Base-by-base conservation (phyloP, 1,139 yeast genomes). In the Saccharomyces hybrid region DNA sequence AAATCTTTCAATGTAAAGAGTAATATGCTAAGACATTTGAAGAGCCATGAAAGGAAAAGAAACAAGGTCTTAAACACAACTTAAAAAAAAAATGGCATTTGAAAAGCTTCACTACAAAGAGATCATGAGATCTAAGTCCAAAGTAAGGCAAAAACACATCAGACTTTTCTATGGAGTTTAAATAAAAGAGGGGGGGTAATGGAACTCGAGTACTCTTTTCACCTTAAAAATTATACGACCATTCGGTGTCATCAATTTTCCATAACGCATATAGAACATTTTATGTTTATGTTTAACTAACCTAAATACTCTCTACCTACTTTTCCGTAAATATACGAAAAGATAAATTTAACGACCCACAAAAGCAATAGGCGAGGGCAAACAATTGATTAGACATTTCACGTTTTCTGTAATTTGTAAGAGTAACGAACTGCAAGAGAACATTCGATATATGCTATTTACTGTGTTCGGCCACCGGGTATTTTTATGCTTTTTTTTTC, bases 11-110 rank as follows among this genome's bases (percentile, higher is more conserved):
- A 84, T 42, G 96, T 89, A 19, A 82, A 88, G 60, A 83, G 90
- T 49, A 89, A 89, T 69, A 80, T 89, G 83, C 78, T 88, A 8
- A 75, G 97, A 60, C 97, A 89, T 69, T 78, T 79, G 61, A 82
- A 81, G 68, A 73, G 85, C 48, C 95, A 87, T 63, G 62, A 62
- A 52, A 55, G 61, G 38, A 63, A 61, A 19, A 50, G 48, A 34
- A 32, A 31, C 27, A 50, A 49, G 26, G 46, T 41, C 28, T 16
- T 42, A 7, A 42, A 41, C 34, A 42, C 31, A 26, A 49, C 31
- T 11, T 41, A 34, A n/a, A 14, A 23, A 42, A 19, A 28, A 16
- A 2, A 16, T n/a, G 13, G 16, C 9, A 19, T 19, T 19, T 8
- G 38, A 9, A 47, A 47, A 1, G 26, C 2, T 23, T 29, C 0